phyloP scores from a whole-genome alignment of 2,329 filamentous ascomycete genomes.

The Penicillium sp. region DNA sequence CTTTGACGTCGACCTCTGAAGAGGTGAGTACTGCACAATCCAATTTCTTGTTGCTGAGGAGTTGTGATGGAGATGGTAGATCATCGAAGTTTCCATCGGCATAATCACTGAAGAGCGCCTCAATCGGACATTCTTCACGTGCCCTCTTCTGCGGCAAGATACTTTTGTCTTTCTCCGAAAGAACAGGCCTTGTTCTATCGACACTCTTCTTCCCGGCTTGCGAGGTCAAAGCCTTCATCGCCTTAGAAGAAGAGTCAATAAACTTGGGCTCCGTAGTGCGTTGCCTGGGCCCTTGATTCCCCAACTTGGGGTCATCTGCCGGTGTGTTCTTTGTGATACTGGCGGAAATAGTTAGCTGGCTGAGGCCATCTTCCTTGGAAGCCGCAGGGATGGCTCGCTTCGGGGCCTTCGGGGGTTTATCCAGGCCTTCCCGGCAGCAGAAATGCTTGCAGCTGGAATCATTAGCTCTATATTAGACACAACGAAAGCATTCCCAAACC shows the following conservation, averaged over 20 bases:
- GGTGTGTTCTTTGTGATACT: slow-evolving; percentile 25
- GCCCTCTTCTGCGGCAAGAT: not conserved
- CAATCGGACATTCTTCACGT: not conserved
- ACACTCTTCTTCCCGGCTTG: not conserved
- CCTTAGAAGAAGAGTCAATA: not conserved
- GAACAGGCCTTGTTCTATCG: not conserved
- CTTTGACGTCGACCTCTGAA: not conserved
- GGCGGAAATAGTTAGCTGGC: slow-evolving; percentile 31
- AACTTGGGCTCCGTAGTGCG: not conserved
- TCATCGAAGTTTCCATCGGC: slow-evolving; percentile 35
- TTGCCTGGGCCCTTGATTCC: not conserved
- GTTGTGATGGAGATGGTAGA: slow-evolving; percentile 38
- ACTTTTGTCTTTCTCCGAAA: not conserved
- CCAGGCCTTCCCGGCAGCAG: slow-evolving; percentile 70
- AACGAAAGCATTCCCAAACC: slow-evolving; percentile 24
- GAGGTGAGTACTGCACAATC: not conserved
- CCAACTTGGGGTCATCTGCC: slow-evolving; percentile 13
- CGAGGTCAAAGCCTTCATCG: not conserved
- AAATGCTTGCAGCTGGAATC: slow-evolving; percentile 63
- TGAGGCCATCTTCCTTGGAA: slow-evolving; percentile 28
- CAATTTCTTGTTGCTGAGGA: slow-evolving; percentile 14
- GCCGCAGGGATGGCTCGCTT: slow-evolving; percentile 16
- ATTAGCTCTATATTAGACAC: slow-evolving; percentile 22
- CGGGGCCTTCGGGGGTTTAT: slow-evolving; percentile 57
- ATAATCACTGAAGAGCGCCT: slow-evolving; percentile 34